These are phyloP conservation scores for Ganoderma multipileum DNA, from an alignment of 1,284 basidiomycete genomes.

Conservation along the genomic window DNA sequence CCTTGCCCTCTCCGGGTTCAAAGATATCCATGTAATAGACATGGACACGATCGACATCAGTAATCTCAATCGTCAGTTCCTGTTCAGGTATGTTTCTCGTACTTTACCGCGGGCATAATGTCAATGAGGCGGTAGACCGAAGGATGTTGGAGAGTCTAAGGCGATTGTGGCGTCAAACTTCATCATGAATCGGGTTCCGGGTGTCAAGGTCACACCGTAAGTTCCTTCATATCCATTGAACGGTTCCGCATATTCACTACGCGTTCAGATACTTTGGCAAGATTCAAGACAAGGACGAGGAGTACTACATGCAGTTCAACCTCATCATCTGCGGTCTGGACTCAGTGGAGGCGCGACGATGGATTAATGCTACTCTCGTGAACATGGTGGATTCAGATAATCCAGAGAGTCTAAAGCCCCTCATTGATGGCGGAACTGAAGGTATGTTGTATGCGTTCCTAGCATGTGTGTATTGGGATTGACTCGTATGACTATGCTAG, in stretches of 20 bases:
- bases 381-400: conserved; percentile 92
- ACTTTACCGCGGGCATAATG: neutral
- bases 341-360: conserved; percentile 94
- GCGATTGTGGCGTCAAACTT: conserved; percentile 94
- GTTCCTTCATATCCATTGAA: conserved; percentile 39
- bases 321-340: conserved; percentile 98
- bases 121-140: conserved; percentile 58
- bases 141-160: conserved; percentile 95
- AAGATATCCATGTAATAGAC: conserved; percentile 98
- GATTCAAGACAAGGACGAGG: conserved; percentile 97
- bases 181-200: conserved; percentile 94
- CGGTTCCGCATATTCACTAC: conserved; percentile 26
- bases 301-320: conserved; percentile 98
- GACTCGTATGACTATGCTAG: conserved; percentile 47
- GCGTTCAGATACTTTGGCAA: conserved; percentile 87
- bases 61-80: conserved; percentile 97
- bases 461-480: neutral
- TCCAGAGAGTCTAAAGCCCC: conserved; percentile 94
- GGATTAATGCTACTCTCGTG: conserved; percentile 99
- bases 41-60: conserved; percentile 99
- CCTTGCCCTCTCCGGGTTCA: conserved; percentile 93
- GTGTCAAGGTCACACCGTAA: conserved; percentile 93
- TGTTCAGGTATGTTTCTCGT: conserved; percentile 81
- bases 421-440: conserved; percentile 99
- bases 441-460: conserved; percentile 54